Evolutionary conservation across 75 land plant species (phyloP).

Genomic region (Azolla pinnata): DNA sequence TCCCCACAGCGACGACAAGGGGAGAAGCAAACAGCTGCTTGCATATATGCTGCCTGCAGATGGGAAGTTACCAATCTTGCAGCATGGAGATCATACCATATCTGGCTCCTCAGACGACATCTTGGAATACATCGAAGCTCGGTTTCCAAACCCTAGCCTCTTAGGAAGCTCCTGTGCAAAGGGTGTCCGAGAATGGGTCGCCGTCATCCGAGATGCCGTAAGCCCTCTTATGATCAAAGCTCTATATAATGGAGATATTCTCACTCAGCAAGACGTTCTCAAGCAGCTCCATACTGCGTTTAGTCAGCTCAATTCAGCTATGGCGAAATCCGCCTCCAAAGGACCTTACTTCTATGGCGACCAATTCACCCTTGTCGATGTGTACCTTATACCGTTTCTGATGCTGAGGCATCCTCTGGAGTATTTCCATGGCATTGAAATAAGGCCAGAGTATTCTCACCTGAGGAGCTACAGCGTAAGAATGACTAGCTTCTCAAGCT

Average conservation of each 20-base stretch:
- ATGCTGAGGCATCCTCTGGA: constrained; percentile 13
- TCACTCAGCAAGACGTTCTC: constrained; percentile 7
- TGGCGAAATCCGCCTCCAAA: constrained; percentile 12
- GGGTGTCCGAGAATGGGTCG: constrained; percentile 27
- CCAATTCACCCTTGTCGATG: constrained; percentile 33
- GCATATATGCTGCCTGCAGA: constrained; percentile 16
- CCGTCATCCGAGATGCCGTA: constrained; percentile 30
- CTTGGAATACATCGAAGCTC: constrained; percentile 40
- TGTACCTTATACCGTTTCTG: constrained; percentile 42
- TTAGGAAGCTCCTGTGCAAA: constrained; percentile 10
- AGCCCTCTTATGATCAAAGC: constrained; percentile 21
- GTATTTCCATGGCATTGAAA: constrained; percentile 29
- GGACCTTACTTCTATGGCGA: constrained; percentile 36
- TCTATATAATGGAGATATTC: constrained; percentile 26
- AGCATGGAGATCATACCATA: constrained; percentile 33
- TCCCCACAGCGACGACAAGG: constrained; percentile 10
- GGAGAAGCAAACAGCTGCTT: constrained; percentile 17
- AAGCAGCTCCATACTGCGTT: constrained; percentile 23
- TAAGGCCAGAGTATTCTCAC: constrained; percentile 13
- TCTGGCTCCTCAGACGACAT: constrained; percentile 43
- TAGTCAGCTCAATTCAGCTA: constrained; percentile 21
- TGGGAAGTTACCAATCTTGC: constrained; percentile 31
- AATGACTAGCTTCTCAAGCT: constrained; percentile 29
- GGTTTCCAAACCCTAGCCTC: constrained; percentile 35
- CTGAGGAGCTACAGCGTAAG: constrained; percentile 15